A percentile compares a stretch with the other conserved stretches of the same genome.
phyloP scores from a whole-genome alignment of 331 rosid species.

The Quercus phellos region DNA sequence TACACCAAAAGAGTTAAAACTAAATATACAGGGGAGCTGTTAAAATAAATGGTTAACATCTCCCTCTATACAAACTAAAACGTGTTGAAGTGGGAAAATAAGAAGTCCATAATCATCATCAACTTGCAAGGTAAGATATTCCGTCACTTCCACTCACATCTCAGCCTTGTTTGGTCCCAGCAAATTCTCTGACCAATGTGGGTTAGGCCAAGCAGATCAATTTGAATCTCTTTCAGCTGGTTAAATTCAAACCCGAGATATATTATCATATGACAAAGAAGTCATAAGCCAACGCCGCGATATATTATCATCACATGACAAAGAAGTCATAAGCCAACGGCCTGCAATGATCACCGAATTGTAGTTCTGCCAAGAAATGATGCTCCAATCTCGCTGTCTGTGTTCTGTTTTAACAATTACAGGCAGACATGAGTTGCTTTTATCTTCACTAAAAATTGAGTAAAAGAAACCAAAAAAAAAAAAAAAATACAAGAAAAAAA shows the following conservation, averaged over 20 bases:
- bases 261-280: not conserved
- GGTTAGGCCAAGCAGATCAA: not conserved
- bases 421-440: not conserved
- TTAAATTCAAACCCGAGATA: not conserved
- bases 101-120: not conserved
- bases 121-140: not conserved
- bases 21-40: constrained; percentile 22
- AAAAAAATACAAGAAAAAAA: not conserved
- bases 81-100: constrained; percentile 2
- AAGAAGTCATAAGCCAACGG: not conserved
- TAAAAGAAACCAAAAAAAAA: not conserved
- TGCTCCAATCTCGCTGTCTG: constrained; percentile 91
- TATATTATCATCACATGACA: not conserved
- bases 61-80: constrained; percentile 6
- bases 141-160: not conserved
- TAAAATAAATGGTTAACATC: constrained; percentile 5
- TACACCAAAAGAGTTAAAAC: constrained; percentile 1
- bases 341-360: constrained; percentile 53
- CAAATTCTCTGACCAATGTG: not conserved
- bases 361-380: constrained; percentile 89
- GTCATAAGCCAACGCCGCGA: not conserved
- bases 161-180: constrained; percentile 9
- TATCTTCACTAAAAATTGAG: not conserved
- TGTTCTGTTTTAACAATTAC: constrained; percentile 57
- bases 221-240: not conserved